Conservation (phyloP, 768 basidiomycete genomes). For the Auriscalpium microsporum region DNA sequence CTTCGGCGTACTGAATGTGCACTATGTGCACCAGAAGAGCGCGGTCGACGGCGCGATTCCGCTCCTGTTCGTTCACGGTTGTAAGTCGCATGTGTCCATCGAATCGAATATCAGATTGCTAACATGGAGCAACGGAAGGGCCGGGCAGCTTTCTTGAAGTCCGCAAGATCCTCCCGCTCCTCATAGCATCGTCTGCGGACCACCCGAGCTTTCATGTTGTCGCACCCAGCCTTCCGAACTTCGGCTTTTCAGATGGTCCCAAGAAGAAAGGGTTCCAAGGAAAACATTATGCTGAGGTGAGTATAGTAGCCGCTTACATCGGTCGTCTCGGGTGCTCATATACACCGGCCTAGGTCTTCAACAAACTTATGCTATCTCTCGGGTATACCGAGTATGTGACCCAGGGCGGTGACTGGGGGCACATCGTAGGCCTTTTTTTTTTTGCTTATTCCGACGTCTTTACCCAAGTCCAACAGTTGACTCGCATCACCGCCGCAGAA, state of each 20-base stretch:
- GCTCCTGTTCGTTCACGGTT: constrained; percentile 23
- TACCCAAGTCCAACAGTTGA: constrained; percentile 15
- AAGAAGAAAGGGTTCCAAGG: constrained; percentile 41
- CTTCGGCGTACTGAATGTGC: constrained; percentile 24
- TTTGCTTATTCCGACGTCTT: neutral
- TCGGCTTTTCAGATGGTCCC: constrained; percentile 52
- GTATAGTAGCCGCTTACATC: neutral
- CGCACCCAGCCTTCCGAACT: constrained; percentile 49
- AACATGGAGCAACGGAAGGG: constrained; percentile 30
- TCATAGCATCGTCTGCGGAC: constrained; percentile 31
- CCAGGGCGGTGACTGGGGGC: constrained; percentile 44
- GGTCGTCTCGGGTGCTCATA: neutral
- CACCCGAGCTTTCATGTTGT: constrained; percentile 60
- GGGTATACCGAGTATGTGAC: constrained; percentile 29
- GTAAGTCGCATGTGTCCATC: constrained; percentile 15
- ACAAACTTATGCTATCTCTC: constrained; percentile 17
- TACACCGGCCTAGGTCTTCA: constrained; percentile 2
- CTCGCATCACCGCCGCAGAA: constrained; percentile 13
- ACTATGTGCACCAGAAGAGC: constrained; percentile 26
- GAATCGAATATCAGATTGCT: neutral
- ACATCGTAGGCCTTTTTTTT: constrained; percentile 20
- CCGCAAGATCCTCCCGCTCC: constrained; percentile 45
- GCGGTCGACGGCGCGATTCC: constrained; percentile 16
- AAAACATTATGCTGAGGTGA: constrained; percentile 49
- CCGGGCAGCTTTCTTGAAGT: constrained; percentile 54